These are phyloP conservation scores for Xylaria arbuscula DNA, from an alignment of 2,329 filamentous ascomycete species.

Conservation along the genomic window DNA sequence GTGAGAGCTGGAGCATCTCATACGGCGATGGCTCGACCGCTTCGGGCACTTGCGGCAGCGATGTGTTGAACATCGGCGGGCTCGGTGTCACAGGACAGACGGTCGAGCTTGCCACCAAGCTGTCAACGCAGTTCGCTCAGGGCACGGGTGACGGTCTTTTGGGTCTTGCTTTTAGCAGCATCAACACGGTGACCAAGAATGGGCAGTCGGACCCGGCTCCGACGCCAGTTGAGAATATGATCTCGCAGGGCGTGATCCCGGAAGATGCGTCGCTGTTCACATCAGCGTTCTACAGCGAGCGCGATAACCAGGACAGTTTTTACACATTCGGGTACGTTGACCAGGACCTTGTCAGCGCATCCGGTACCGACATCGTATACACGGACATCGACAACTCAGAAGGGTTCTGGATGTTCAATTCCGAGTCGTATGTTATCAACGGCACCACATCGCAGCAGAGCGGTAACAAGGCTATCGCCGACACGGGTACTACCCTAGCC, in stretches of 20 bases:
- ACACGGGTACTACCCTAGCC: constrained; percentile 76
- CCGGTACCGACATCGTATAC: constrained; percentile 67
- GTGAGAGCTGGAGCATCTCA: constrained; percentile 70
- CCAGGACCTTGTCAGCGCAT: constrained; percentile 64
- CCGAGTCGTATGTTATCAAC: constrained; percentile 66
- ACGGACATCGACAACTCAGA: constrained; percentile 69
- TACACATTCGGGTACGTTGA: constrained; percentile 81
- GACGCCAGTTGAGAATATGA: constrained; percentile 77
- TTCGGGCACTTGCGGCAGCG: constrained; percentile 73
- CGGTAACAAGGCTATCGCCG: constrained; percentile 74
- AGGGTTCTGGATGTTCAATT: constrained; percentile 76
- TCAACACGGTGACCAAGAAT: constrained; percentile 67
- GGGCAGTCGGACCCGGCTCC: constrained; percentile 60
- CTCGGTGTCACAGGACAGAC: constrained; percentile 70
- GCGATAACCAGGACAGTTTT: constrained; percentile 63
- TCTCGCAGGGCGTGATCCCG: constrained; percentile 59
- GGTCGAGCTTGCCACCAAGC: constrained; percentile 70
- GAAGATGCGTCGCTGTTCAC: constrained; percentile 69
- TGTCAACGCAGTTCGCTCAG: constrained; percentile 68
- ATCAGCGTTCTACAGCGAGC: constrained; percentile 67
- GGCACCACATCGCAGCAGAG: constrained; percentile 55
- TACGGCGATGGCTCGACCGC: constrained; percentile 76
- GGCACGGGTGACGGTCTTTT: constrained; percentile 71
- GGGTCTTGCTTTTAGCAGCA: constrained; percentile 71
- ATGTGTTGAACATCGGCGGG: constrained; percentile 70